Evolutionary conservation across 2,329 filamentous ascomycete species (phyloP), one percentile per base, ranked within the genome.

Genomic region (Apiospora malaysiana): DNA sequence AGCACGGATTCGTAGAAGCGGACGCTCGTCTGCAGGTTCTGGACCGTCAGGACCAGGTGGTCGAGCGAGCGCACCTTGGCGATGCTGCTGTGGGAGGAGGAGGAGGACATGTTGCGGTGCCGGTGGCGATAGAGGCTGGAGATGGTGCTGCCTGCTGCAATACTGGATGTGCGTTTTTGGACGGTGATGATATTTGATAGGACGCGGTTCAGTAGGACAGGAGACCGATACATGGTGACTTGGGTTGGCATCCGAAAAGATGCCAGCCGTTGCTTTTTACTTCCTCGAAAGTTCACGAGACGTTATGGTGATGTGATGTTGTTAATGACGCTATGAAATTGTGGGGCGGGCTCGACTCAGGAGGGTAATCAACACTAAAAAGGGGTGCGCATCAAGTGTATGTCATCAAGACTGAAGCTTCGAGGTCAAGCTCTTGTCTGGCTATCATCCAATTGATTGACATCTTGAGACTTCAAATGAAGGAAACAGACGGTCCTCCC

Each of bases 1-100:
- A 90, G 83, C 70, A 85, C 80, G 3, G 81, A 81, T 1, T 83
- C 84, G 80, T 91, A 91, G 83, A 89, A 91, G 46, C 81, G 75
- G 42, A 86, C 81, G 0, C 87, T 89, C 12, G 79, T 79, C 6
- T 82, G 77, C 5, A 90, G 82, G 70, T 83, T 84, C 49, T 81
- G 80, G 72, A 88, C 88, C 1, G 89, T 91, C 23, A 91, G 82
- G 72, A 91, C 89, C 10, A 91, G 79, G 74, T 91, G 89, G 77
- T 91, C 89, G 18, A 91, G 81, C 10, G 87, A 84, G 68, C 80
- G 83, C 71, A 84, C 81, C 16, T 49, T 69, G n/a, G 70, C 70
- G 42, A 71, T 67, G 47, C 68, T 69, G 46, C 51, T 59, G 27
- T 10, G 2, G 47, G 51, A n/a, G 0, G 27, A 27, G 47, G 51